Evolutionary conservation across 495 filamentous ascomycete genomes (phyloP).

Genomic region (Trichoderma orchidacearum): DNA sequence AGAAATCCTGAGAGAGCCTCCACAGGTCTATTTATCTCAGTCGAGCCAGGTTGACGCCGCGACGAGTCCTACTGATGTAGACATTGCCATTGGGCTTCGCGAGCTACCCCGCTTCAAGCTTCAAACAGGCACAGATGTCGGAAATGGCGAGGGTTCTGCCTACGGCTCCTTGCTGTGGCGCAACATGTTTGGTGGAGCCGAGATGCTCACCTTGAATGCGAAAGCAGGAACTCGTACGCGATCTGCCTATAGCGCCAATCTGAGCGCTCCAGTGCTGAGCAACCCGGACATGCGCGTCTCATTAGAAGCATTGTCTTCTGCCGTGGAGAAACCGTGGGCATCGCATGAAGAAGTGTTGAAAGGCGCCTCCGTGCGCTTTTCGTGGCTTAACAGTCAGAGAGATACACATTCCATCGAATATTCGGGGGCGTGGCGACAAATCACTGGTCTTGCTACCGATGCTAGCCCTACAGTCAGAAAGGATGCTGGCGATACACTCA

Average conservation of each 20-base stretch:
- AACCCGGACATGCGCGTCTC: slow-evolving; percentile 68
- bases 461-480: slow-evolving; percentile 69
- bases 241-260: slow-evolving; percentile 73
- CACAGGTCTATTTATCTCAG: slow-evolving; percentile 65
- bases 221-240: slow-evolving; percentile 78
- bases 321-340: slow-evolving; percentile 77
- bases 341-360: slow-evolving; percentile 86
- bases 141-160: slow-evolving; percentile 81
- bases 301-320: slow-evolving; percentile 63
- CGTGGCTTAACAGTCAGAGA: slow-evolving; percentile 48
- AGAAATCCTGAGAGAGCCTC: slow-evolving; percentile 83
- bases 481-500: slow-evolving; percentile 85
- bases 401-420: slow-evolving; percentile 67
- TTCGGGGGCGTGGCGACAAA: slow-evolving; percentile 71
- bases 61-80: slow-evolving; percentile 55
- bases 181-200: slow-evolving; percentile 91
- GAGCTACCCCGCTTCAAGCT: slow-evolving; percentile 70
- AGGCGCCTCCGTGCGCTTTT: slow-evolving; percentile 61
- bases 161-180: slow-evolving; percentile 72
- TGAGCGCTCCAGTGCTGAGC: slow-evolving; percentile 63
- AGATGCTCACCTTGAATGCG: slow-evolving; percentile 69
- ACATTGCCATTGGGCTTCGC: slow-evolving; percentile 57
- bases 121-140: slow-evolving; percentile 86
- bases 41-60: slow-evolving; percentile 43
- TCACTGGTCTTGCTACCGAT: slow-evolving; percentile 58